Percentiles rank a stretch among this genome's conserved stretches.
Conservation (phyloP, 768 basidiomycete genomes). For the Termitomyces sp. region DNA sequence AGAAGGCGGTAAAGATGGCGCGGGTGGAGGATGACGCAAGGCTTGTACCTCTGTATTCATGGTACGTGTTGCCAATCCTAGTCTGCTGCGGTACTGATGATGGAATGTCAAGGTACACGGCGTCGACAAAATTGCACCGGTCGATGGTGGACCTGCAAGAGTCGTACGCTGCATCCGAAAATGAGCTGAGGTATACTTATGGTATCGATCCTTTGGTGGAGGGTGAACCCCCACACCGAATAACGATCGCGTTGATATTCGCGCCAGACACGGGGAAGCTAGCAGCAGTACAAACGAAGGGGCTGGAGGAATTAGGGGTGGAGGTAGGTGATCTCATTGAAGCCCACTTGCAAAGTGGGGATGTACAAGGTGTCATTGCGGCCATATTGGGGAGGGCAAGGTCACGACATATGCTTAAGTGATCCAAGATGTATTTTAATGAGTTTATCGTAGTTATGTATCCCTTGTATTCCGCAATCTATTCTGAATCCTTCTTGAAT, state of each 20-base stretch:
- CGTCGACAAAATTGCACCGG: slow-evolving; percentile 61
- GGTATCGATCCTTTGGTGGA: slow-evolving; percentile 26
- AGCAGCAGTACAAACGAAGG: slow-evolving; percentile 52
- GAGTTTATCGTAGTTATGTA: background rate
- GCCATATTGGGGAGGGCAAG: slow-evolving; percentile 50
- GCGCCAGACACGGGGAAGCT: slow-evolving; percentile 64
- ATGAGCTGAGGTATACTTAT: slow-evolving; percentile 74
- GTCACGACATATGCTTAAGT: slow-evolving; percentile 5
- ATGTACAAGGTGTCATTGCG: slow-evolving; percentile 60
- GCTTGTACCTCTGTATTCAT: slow-evolving; percentile 62
- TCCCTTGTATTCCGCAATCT: background rate
- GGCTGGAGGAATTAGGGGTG: slow-evolving; percentile 44
- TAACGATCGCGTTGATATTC: slow-evolving; percentile 60
- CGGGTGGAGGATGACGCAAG: slow-evolving; percentile 61
- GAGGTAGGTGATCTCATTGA: slow-evolving; percentile 59
- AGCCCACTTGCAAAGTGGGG: slow-evolving; percentile 56
- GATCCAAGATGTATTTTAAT: background rate
- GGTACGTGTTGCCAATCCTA: slow-evolving; percentile 36
- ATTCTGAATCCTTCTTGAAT: background rate
- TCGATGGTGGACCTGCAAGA: slow-evolving; percentile 56
- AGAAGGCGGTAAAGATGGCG: slow-evolving; percentile 57
- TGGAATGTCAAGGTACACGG: slow-evolving; percentile 53
- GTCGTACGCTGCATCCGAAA: slow-evolving; percentile 59
- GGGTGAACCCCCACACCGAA: slow-evolving; percentile 22
- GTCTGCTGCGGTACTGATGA: background rate